Conservation (phyloP, 176 grass and related monocot genomes). For the Areca catechu region DNA sequence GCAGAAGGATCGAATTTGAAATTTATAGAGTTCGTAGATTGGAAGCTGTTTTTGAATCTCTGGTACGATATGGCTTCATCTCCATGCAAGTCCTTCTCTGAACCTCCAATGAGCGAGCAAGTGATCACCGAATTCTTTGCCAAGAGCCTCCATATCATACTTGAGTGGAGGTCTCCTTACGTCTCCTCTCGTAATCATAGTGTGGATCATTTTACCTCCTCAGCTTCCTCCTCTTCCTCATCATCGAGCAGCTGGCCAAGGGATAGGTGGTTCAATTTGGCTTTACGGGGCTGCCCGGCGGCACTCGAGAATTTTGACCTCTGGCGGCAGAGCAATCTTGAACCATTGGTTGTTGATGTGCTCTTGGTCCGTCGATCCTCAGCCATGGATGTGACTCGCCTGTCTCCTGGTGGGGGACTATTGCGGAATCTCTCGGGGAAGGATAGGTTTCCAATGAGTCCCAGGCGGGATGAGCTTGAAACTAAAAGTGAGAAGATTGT, state of each 20-base stretch:
- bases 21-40: no score
- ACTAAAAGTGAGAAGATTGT: conserved; percentile 37
- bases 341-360: conserved; percentile 80
- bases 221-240: conserved; percentile 36
- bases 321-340: conserved; percentile 86
- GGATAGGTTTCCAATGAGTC: background rate
- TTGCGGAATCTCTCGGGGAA: background rate
- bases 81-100: conserved; percentile 12
- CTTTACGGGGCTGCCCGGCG: conserved; percentile 66
- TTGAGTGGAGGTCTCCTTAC: conserved; percentile 81
- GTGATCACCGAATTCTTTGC: conserved; percentile 92
- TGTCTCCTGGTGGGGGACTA: background rate
- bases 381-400: background rate
- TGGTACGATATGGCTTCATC: background rate
- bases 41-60: conserved; percentile 9
- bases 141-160: conserved; percentile 90
- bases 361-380: conserved; percentile 28
- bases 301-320: conserved; percentile 88
- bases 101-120: conserved; percentile 78
- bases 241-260: conserved; percentile 42
- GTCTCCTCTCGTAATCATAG: conserved; percentile 68
- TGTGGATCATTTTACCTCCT: conserved; percentile 9
- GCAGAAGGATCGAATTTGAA: no score
- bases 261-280: conserved; percentile 85
- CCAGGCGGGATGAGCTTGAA: background rate